Percentiles rank a stretch among this genome's conserved stretches.
Evolutionary conservation across 2,329 filamentous ascomycete species (phyloP).

Genomic region (Colletotrichum salicis): DNA sequence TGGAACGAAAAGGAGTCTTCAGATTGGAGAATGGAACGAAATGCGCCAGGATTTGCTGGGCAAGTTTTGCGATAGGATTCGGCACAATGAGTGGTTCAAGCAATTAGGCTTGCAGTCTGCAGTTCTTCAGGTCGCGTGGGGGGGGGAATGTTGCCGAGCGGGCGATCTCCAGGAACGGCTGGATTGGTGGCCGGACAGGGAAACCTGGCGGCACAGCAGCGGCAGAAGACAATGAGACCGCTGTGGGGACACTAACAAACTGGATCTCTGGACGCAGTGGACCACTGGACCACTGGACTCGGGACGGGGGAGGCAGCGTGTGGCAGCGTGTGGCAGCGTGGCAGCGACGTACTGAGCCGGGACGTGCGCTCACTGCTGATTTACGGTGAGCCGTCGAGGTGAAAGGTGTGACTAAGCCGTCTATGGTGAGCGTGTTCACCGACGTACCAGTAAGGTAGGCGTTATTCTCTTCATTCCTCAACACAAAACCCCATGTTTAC

Average conservation of each 20-base stretch:
- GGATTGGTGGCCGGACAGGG: conserved; percentile 12
- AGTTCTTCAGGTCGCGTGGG: conserved; percentile 26
- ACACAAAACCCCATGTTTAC: background rate
- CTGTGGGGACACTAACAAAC: background rate
- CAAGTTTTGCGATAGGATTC: background rate
- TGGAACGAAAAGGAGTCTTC: background rate
- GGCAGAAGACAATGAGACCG: background rate
- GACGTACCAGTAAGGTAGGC: background rate
- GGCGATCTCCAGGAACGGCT: conserved; percentile 1
- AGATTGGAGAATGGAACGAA: background rate
- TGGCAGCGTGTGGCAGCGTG: background rate
- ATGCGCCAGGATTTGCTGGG: background rate
- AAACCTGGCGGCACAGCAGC: conserved; percentile 4
- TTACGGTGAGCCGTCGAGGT: background rate
- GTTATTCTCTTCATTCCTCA: background rate
- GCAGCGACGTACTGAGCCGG: conserved; percentile 16
- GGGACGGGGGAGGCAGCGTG: background rate
- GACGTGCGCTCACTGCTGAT: conserved; percentile 1
- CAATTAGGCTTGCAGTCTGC: conserved; percentile 29
- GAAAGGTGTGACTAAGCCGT: background rate
- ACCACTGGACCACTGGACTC: too few relatives aligned
- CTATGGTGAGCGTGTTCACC: background rate
- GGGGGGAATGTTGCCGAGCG: background rate
- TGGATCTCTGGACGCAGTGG: background rate
- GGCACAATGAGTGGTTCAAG: background rate